Base-by-base conservation (phyloP, 208 protist genomes). In the Angomonas ambiguus region DNA sequence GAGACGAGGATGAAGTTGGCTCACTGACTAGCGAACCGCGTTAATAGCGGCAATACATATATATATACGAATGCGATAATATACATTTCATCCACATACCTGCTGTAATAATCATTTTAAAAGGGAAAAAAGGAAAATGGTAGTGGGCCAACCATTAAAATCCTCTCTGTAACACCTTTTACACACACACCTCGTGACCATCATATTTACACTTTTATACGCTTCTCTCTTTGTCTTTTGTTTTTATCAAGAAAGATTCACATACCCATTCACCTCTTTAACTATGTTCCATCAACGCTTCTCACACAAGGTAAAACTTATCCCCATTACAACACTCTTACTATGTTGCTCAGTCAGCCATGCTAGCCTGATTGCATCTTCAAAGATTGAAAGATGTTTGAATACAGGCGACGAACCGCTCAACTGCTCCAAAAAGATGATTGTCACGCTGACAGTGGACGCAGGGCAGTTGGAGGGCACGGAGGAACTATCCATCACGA, bases 361-460 rank as follows among this genome's bases (percentile, higher is more conserved):
- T 11, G 84, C 77, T 0, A 51, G 76, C 1, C 51, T 95, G 5
- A 67, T 91, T 31, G 55, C 87, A 0, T 84, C 82, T 22, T 92
- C 85, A 18, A 76, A 71, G 18, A 88, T 95, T 60, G 74, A 91
- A 51, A 76, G 87, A 70, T 95, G 90, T 67, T 75, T 71, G 28
- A 74, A 84, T 64, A 56, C 65, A 0, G 78, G 83, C 22, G 59
- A 51, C 32, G 76, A 80, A 22, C 57, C 66, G 1, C n/a, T 83
- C 11, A 74, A 71, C 55, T 96, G 91, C 69, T 66, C 70, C 45
- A 83, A 76, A 24, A 96, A 93, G 69, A 79, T 96, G 73, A 71
- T 96, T 4, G 80, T 91, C 41, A 82, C 81, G 1, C 62, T 96
- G 13, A 80, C 87, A 2, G 85, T 93, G 27, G 83, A 91, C 48